Evolutionary conservation across 176 grass and related monocot species (phyloP).

Genomic region (Eragrostis nindensis): DNA sequence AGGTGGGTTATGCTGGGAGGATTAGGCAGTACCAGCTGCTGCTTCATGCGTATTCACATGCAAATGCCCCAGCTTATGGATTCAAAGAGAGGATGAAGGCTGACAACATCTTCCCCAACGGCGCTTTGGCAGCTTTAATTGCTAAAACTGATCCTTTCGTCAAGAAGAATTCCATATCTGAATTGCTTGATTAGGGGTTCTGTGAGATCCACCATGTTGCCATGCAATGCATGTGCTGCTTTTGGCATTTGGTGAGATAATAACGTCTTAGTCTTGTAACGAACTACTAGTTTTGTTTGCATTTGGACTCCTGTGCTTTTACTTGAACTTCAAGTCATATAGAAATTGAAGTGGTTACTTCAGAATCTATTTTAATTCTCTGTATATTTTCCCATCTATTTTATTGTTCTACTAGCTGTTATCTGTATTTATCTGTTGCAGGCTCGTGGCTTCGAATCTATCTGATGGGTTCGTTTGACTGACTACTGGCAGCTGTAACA

Average conservation of each 20-base stretch:
- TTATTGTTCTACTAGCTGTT: not conserved
- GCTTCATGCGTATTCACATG: constrained; percentile 66
- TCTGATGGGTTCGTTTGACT: not conserved
- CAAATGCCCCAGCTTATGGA: constrained; percentile 69
- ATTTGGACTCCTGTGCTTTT: constrained; percentile 14
- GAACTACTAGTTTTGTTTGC: constrained; percentile 36
- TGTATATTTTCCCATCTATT: not conserved
- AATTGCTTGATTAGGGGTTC: constrained; percentile 58
- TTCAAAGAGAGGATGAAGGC: constrained; percentile 89
- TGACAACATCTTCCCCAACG: constrained; percentile 76
- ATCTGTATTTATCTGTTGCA: not conserved
- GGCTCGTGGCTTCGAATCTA: not conserved
- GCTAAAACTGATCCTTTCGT: constrained; percentile 58
- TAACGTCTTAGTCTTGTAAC: constrained; percentile 45
- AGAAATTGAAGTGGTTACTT: not conserved
- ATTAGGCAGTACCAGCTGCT: constrained; percentile 68
- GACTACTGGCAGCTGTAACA: not conserved
- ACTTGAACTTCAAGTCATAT: constrained; percentile 7
- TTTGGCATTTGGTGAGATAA: constrained; percentile 45
- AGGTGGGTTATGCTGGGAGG: constrained; percentile 65
- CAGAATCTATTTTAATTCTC: not conserved
- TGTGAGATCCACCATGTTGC: not conserved
- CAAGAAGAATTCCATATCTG: constrained; percentile 52
- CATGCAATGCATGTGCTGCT: constrained; percentile 40
- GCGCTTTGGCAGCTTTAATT: constrained; percentile 48